Evolutionary conservation across 495 filamentous ascomycete genomes (phyloP), one percentile per base, ranked within the genome.

Genomic region (Haplographium delicatum): DNA sequence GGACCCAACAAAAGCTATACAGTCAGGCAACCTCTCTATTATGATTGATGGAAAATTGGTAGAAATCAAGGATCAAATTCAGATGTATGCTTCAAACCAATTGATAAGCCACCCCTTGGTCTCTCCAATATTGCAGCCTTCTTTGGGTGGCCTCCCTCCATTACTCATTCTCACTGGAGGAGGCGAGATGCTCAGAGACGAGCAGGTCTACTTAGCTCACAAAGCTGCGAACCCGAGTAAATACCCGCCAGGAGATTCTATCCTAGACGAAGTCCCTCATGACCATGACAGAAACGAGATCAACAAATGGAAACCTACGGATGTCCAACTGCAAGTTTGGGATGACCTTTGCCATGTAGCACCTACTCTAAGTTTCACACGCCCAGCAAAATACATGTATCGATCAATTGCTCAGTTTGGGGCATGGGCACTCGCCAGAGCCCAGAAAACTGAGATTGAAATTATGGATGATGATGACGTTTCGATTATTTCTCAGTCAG

Each of bases 281-380:
- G 84, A 89, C 33, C 63, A 78, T 34, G 69, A 71, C 23, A 65
- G 64, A 47, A 83, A 81, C 2, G 77, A 83, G 13, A 56, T 94
- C 15, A 65, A 73, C 20, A 80, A 78, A 31, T 93, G 85, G 60
- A 76, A 78, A 27, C 85, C 88, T 2, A 97, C 91, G 0, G 82
- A 95, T 61, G 91, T 97, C 7, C 89, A 95, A 63, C 72, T 97
- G n/a, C 91, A 97, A 65, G 85, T 97, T 5, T 96, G 91, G 88
- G 91, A 96, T 25, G 82, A 95, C 60, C 69, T 95, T 15, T 97
- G 91, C 52, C 91, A 97, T 62, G 91, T 95, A 10, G 86, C 84
- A 2, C 87, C 89, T 4, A 94, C 89, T 1, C 71, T 97, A 10
- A 91, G 86, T 63, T 97, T 91, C 60, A 96, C 91, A 0, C 73